Evolutionary conservation across 2,329 filamentous ascomycete genomes (phyloP).

Genomic region (Helicocarpus griseus): DNA sequence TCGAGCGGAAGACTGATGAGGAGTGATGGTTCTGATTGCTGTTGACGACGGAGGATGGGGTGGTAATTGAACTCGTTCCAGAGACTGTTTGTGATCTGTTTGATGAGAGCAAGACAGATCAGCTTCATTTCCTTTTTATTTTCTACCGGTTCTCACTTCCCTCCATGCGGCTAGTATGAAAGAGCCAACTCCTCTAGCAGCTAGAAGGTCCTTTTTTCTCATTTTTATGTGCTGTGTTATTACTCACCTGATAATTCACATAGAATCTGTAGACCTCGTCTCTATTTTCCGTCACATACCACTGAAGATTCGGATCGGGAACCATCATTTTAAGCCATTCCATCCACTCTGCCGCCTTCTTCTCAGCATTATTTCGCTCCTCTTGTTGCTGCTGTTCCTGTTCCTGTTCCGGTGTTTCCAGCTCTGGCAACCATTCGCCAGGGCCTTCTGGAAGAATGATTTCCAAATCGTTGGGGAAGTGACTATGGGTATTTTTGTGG

Average conservation of each 20-base stretch:
- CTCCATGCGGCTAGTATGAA: not conserved
- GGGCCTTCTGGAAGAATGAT: not conserved
- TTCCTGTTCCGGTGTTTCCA: not conserved
- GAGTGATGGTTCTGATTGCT: not conserved
- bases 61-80: not conserved
- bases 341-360: not conserved
- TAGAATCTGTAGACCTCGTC: not conserved
- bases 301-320: not conserved
- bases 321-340: not conserved
- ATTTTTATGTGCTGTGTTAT: not conserved
- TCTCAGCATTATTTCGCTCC: not conserved
- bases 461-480: not conserved
- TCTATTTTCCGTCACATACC: conserved; percentile 1
- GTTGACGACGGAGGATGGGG: not conserved
- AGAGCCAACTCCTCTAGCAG: not conserved
- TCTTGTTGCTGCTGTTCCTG: not conserved
- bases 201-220: not conserved
- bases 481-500: not conserved
- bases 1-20: conserved; percentile 3
- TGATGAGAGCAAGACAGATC: conserved; percentile 1
- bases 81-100: not conserved
- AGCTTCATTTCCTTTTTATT: not conserved
- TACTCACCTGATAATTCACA: conserved; percentile 1
- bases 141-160: not conserved
- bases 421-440: not conserved